These are phyloP conservation scores for Platanthera guangdongensis DNA, from an alignment of 106 monocot genomes.

Conservation along the genomic window DNA sequence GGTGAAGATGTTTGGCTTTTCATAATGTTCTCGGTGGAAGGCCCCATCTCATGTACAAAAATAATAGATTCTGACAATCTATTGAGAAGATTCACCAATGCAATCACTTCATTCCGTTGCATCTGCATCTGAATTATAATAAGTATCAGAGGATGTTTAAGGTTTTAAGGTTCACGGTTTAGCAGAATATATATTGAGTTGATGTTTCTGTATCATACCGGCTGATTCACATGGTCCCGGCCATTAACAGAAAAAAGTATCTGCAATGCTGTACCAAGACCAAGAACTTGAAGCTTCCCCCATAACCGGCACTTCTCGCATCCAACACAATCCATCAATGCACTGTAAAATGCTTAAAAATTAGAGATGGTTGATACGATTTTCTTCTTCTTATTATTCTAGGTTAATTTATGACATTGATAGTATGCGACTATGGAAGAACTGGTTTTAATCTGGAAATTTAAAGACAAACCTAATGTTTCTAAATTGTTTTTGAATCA, in stretches of 20 bases:
- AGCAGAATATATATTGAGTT: not conserved
- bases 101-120: constrained; percentile 94
- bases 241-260: constrained; percentile 88
- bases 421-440: not conserved
- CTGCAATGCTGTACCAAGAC: constrained; percentile 92
- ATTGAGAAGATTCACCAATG: constrained; percentile 80
- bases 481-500: constrained; percentile 87
- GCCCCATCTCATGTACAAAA: constrained; percentile 58
- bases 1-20: constrained; percentile 18
- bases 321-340: constrained; percentile 96
- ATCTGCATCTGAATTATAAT: constrained; percentile 47
- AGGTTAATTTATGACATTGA: not conserved
- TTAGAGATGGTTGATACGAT: not conserved
- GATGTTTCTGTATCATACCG: constrained; percentile 18
- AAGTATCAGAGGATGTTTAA: not conserved
- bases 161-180: not conserved
- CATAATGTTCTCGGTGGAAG: constrained; percentile 39
- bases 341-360: constrained; percentile 30
- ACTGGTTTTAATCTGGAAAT: not conserved
- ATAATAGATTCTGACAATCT: constrained; percentile 83
- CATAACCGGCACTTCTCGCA: constrained; percentile 96
- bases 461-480: constrained; percentile 65
- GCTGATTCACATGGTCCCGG: constrained; percentile 34
- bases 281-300: constrained; percentile 98
- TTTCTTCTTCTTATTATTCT: not conserved